A percentile compares a stretch with the other conserved stretches of the same genome.
phyloP scores from a whole-genome alignment of 2,329 filamentous ascomycete genomes.

The Cladosporium sp. region DNA sequence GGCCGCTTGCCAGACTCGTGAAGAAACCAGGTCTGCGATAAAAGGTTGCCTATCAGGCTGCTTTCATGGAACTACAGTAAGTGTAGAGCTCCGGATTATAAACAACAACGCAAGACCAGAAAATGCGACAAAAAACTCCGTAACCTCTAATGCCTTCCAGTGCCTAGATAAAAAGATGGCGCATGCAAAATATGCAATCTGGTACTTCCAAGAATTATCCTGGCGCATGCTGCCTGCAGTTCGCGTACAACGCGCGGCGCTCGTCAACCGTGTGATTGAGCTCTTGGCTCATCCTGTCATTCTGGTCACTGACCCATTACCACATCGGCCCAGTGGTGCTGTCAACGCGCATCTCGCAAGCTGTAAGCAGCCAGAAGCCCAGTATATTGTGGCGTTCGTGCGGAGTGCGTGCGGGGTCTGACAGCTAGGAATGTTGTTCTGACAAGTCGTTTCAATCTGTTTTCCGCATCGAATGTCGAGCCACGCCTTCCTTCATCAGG shows the following conservation, averaged over 20 bases:
- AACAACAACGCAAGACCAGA: neutral
- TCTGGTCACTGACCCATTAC: neutral
- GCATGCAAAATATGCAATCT: neutral
- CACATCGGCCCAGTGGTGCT: neutral
- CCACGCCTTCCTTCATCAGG: neutral
- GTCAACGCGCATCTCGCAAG: too few species aligned
- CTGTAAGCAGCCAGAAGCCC: neutral
- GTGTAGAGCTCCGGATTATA: neutral
- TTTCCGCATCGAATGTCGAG: neutral
- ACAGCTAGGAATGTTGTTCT: neutral
- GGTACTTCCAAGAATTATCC: neutral
- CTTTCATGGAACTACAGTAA: neutral
- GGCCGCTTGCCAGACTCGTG: too few species aligned
- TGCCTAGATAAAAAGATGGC: neutral
- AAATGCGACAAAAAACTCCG: neutral
- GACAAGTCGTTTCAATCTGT: neutral
- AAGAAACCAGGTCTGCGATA: too few species aligned
- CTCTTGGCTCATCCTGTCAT: neutral
- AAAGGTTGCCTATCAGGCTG: neutral
- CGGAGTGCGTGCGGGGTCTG: neutral
- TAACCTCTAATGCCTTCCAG: neutral
- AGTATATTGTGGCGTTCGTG: neutral
- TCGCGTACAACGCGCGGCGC: neutral
- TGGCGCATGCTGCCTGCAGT: neutral
- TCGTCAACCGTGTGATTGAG: conserved; percentile 3